phyloP scores from a whole-genome alignment of 2,329 filamentous ascomycete genomes.

The Exophiala phaeomuriformis region DNA sequence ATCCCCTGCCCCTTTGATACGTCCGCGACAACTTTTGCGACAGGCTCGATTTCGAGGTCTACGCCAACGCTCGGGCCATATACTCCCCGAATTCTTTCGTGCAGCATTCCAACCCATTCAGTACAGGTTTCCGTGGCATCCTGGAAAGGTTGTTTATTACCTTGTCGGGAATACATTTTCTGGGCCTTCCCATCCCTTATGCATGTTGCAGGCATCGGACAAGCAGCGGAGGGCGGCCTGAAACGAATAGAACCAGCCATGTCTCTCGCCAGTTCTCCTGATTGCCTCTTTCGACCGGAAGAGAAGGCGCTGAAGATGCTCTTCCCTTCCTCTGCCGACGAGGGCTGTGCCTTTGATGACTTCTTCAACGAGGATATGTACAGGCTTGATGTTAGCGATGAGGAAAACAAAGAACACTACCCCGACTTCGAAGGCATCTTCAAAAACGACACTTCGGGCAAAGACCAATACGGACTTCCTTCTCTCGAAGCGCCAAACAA shows the following conservation, averaged over 20 bases:
- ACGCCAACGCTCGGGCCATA: constrained; percentile 8
- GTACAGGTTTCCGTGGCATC: constrained; percentile 8
- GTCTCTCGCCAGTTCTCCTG: constrained; percentile 25
- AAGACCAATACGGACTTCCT: constrained; percentile 46
- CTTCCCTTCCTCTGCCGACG: constrained; percentile 43
- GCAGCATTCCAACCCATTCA: constrained; percentile 12
- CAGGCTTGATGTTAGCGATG: constrained; percentile 41
- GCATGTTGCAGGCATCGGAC: not conserved
- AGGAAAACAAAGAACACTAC: constrained; percentile 41
- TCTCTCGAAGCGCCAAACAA: constrained; percentile 44
- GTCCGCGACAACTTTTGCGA: too few relatives aligned
- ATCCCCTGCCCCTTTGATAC: too few relatives aligned
- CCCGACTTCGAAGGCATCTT: constrained; percentile 48
- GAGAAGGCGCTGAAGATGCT: constrained; percentile 49
- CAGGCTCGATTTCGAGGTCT: not conserved
- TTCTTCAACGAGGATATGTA: constrained; percentile 54
- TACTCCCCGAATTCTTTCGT: constrained; percentile 7
- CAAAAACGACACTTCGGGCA: constrained; percentile 44
- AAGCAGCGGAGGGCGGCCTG: not conserved
- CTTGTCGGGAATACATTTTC: constrained; percentile 14
- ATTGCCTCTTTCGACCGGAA: constrained; percentile 38
- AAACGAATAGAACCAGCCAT: constrained; percentile 18
- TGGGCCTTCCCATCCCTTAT: constrained; percentile 2
- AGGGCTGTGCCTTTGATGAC: constrained; percentile 57
- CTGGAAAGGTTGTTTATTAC: constrained; percentile 17